Base-by-base conservation (phyloP, 2,329 filamentous ascomycete species). In the Exserohilum turcica region DNA sequence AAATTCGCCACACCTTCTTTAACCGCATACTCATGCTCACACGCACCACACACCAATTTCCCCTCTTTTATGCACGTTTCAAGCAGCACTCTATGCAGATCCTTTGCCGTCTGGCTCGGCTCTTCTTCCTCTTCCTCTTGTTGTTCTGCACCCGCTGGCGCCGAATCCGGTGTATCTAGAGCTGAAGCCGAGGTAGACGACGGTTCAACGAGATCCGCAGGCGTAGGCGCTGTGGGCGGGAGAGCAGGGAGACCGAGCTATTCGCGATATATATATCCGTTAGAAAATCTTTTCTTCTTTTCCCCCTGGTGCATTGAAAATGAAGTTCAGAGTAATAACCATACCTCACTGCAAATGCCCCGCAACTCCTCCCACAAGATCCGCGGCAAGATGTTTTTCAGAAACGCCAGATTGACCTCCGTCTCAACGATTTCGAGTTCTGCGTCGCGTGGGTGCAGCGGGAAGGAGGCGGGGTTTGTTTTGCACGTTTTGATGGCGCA, bases 1-100 rank as follows among this genome's bases (percentile, higher is more conserved):
- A 99, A 99, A 76, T 97, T 97, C 54, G 92, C 91, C 74, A 97
- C 96, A 5, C 94, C 94, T 77, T 99, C 93, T 73, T 94, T 92
- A 59, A 99, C 88, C 54, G 86, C 86, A 76, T 97, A 99, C 79
- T 96, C 91, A 73, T 97, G 93, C 42, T 90, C 91, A 72, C 94
- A 99, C 75, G 89, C 90, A 42, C 85, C 92, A 74, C 94, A 99
- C 5, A 92, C 89, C 60, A 99, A 81, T 76, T 90, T 93, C 3
- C 94, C 94, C 76, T 93, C 90, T 32, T 86, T 83, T 54, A 99
- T 90, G 67, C 92, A 89, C 54, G 94, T 99, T 82, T 97, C 90
- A 63, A 97, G 81, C 32, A 97, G 79, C 48, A 97, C 75, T 18
- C 84, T 83, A 74, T 97, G 92, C 68, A 97, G 77, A 64, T 96